Evolutionary conservation across 148 eudicot genomes (phyloP).

Genomic region (Silene latifolia): DNA sequence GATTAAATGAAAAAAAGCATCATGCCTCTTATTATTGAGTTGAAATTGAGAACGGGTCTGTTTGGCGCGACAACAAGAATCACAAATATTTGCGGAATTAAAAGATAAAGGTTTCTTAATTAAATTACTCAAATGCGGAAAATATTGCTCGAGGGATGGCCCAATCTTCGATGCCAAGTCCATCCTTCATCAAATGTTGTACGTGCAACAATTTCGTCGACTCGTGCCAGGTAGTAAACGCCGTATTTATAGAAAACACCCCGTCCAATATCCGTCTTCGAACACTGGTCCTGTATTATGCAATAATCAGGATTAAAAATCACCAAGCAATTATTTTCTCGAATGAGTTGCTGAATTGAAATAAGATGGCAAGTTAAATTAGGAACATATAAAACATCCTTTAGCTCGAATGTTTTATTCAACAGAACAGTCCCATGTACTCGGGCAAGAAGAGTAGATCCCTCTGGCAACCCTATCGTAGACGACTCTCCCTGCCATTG

Average conservation of each 20-base stretch:
- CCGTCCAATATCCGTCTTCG: not conserved
- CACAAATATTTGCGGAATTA: not conserved
- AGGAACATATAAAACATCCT: not conserved
- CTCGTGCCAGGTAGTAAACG: not conserved
- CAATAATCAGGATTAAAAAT: too few species aligned
- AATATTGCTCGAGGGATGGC: not conserved
- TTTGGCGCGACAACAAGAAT: not conserved
- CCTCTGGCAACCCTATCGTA: not conserved
- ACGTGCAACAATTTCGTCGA: not conserved
- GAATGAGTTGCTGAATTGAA: too few species aligned
- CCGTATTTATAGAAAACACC: not conserved
- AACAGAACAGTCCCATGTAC: not conserved
- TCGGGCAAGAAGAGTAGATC: not conserved
- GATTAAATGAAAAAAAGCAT: not conserved
- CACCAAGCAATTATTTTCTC: not conserved
- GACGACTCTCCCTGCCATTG: not conserved
- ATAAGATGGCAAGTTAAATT: too few species aligned
- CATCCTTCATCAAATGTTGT: not conserved
- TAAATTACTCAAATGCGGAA: not conserved
- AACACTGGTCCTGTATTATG: not conserved
- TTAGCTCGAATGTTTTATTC: not conserved
- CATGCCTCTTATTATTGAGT: not conserved
- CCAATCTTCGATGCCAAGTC: not conserved
- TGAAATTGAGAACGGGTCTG: not conserved
- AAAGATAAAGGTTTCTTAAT: too few species aligned